Conservation (phyloP, 345 rosid species). For the Geranium brycei region DNA sequence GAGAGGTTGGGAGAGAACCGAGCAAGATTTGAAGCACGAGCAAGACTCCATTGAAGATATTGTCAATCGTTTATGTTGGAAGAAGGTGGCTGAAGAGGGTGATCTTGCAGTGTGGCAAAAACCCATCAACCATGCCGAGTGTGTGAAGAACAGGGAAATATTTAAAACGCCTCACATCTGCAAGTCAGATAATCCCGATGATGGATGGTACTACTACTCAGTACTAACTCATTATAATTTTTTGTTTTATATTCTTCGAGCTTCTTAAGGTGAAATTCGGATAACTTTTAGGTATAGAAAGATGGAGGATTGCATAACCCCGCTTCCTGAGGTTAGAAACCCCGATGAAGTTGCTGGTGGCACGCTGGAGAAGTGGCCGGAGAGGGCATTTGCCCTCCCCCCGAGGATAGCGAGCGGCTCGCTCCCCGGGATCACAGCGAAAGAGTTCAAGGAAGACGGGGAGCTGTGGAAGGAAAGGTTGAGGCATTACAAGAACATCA, state of each 20-base stretch:
- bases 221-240: background rate
- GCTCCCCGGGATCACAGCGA: slow-evolving; percentile 46
- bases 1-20: slow-evolving; percentile 91
- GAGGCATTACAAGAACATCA: slow-evolving; percentile 44
- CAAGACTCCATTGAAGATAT: slow-evolving; percentile 78
- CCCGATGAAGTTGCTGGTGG: slow-evolving; percentile 77
- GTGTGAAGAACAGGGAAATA: slow-evolving; percentile 33
- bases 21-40: slow-evolving; percentile 64
- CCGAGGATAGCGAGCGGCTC: slow-evolving; percentile 69
- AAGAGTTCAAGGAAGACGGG: slow-evolving; percentile 60
- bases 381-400: slow-evolving; percentile 62
- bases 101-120: slow-evolving; percentile 75
- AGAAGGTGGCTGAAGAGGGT: slow-evolving; percentile 58
- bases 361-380: slow-evolving; percentile 75
- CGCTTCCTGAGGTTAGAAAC: slow-evolving; percentile 56
- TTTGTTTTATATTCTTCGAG: background rate
- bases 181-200: slow-evolving; percentile 53
- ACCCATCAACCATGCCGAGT: slow-evolving; percentile 77
- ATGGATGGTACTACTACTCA: slow-evolving; percentile 47
- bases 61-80: slow-evolving; percentile 83
- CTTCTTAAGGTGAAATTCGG: slow-evolving; percentile 4
- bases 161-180: slow-evolving; percentile 55
- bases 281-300: slow-evolving; percentile 41
- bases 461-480: slow-evolving; percentile 71
- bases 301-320: slow-evolving; percentile 73